Base-by-base conservation (phyloP, 2,329 filamentous ascomycete genomes). In the Arthrobotrys entomopaga region DNA sequence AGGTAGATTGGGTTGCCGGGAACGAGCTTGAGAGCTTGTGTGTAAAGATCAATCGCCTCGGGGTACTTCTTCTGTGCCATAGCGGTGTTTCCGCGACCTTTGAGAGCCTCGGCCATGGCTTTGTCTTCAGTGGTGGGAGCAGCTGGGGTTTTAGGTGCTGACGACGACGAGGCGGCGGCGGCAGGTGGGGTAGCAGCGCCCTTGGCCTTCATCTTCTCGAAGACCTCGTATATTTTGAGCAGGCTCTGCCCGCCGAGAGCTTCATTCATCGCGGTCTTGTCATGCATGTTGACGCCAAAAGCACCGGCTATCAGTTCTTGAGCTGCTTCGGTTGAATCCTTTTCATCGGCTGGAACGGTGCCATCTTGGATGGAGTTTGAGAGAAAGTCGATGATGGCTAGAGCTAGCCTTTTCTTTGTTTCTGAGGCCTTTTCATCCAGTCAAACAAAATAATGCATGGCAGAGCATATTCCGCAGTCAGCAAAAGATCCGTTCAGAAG, bases 341-440 rank as follows among this genome's bases (percentile, higher is more conserved):
- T 88, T 82, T 99, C 94, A 79, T 98, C 95, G 79, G 90, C 84
- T 63, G 90, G 87, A 71, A 99, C 87, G 50, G 93, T 96, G 80
- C 95, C 95, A 82, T 99, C 95, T 76, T 88, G 90, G 78, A 92
- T 85, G 52, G 93, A 96, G 72, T 88, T 89, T 79, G 87, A 87
- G 75, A 99, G 90, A 85, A 97, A 99, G 84, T 98, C 92, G 85
- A 96, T 92, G 82, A 99, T 94, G 79, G 95, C 92, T 81, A 99
- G 91, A 82, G 95, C 95, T 77, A 99, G 90, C 84, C 93, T 92
- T 87, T 99, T 90, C 82, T 88, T 88, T 64, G 88, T 87, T 77
- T 86, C 84, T 54, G 78, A 70, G 29, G 75, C 63, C 78, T 79
- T 49, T 63, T 46, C 6, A 26, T n/a, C n/a, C n/a, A 34, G 24